Evolutionary conservation across 176 grass and related monocot genomes (phyloP), one percentile per base, ranked within the genome.

Genomic region (Ensete glaucum): DNA sequence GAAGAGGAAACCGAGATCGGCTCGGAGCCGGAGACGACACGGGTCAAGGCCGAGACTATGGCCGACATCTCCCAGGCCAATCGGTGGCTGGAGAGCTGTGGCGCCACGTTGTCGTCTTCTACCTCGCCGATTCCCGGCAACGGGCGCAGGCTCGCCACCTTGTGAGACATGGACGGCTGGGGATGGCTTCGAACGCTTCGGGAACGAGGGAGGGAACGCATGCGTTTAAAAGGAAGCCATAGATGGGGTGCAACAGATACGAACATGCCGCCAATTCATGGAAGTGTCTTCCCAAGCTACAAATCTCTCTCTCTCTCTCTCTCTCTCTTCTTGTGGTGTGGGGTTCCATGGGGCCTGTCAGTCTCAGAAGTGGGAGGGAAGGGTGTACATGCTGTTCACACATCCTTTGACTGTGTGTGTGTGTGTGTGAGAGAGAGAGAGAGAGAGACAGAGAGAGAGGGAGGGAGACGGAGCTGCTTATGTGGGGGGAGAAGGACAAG

Each of bases 1-100:
- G 67, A 22, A 17, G 67, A 20, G n/a, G 34, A 50, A 12, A 16
- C 15, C 17, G 67, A 49, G 6, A 24, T 9, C 25, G 23, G 5
- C 8, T 9, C 27, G 7, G 58, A 9, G 14, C 73, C 73, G 2
- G 73, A 60, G 25, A 75, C 25, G 16, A 75, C 19, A 17, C 21
- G 73, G 26, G 54, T 75, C 73, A 60, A 48, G 25, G 73, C 73
- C 54, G 73, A 60, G 9, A 75, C 54, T 9, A 60, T 20, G 8
- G 14, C 19, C 8, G 73, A 49, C 73, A 56, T 75, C 73, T 75
- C 73, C 73, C 29, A 58, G 9, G 25, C 13, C 54, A 20, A 19
- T 17, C 73, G 72, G 11, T 9, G 73, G 26, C 53, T 14, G 16
- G 72, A 59, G 54, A 58, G 53, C 14, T 60, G 21, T 1, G 22